phyloP scores from a whole-genome alignment of 1,284 basidiomycete genomes.

The Meripilus lineatus region DNA sequence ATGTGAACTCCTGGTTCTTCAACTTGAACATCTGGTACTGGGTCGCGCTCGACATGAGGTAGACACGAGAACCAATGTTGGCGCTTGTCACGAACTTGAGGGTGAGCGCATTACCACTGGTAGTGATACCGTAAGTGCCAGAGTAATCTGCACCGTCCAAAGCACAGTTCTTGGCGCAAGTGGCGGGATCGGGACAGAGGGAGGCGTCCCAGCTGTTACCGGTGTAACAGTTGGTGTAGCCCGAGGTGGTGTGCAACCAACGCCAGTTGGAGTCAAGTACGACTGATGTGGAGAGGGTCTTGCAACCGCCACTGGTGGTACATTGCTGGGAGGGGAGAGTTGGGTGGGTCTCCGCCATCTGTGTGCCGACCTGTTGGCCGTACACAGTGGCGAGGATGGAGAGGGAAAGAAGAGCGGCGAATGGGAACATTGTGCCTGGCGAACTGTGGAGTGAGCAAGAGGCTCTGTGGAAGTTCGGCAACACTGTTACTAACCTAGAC shows the following conservation, averaged over 20 bases:
- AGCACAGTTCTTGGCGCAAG: conserved; percentile 35
- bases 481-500: too few species aligned
- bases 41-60: conserved; percentile 38
- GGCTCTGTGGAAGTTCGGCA: too few species aligned
- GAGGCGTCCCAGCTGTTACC: conserved; percentile 46
- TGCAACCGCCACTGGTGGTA: conserved; percentile 24
- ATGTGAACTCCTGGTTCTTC: conserved; percentile 49
- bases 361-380: conserved; percentile 18
- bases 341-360: conserved; percentile 17
- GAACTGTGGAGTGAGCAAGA: too few species aligned
- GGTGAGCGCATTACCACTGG: conserved; percentile 30
- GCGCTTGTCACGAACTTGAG: conserved; percentile 33
- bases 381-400: conserved; percentile 13
- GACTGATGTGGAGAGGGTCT: conserved; percentile 27
- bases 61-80: conserved; percentile 39
- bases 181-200: conserved; percentile 42
- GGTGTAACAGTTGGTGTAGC: conserved; percentile 51
- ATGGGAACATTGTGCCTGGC: conserved; percentile 16
- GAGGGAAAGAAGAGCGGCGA: conserved; percentile 14
- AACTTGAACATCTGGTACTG: conserved; percentile 48
- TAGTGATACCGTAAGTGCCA: conserved; percentile 34
- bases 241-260: conserved; percentile 39
- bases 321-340: conserved; percentile 14
- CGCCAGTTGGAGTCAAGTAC: conserved; percentile 52
- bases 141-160: conserved; percentile 34